Base-by-base conservation (phyloP, 495 filamentous ascomycete species). In the Hypoxylon subgilvum region DNA sequence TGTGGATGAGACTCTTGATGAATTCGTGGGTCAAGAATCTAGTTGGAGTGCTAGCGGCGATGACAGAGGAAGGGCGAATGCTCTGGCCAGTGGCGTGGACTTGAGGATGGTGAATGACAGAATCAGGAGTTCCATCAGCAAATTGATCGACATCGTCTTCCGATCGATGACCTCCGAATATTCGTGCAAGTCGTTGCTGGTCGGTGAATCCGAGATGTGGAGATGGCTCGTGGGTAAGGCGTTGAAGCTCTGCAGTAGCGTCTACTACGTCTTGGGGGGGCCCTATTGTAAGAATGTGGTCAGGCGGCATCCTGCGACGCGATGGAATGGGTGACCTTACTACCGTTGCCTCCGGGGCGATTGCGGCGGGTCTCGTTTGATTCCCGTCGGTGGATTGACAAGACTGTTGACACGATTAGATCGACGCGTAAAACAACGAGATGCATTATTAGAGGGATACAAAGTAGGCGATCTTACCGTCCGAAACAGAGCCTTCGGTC, bases 1-100 rank as follows among this genome's bases (percentile, higher is more conserved):
- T 28, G 12, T 19, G 46, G 40, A 62, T 53, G 6, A 44, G 25
- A 2, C 17, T 36, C 30, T 39, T 41, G 31, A 64, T 54, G 16
- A 18, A 32, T 7, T 58, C 43, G 19, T 41, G 39, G n/a, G 21
- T 54, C 1, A 58, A 12, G 8, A 38, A 4, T 1, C 49, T 44
- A 5, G 30, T 28, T 1, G 61, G 54, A 2, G 61, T 64, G 31
- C 61, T 64, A 0, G 61, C 48, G 0, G 62, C 62, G 14, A 57
- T n/a, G 6, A 50, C 19, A 0, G 50, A 22, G 0, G 19, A 7
- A 1, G 50, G 52, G 3, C 22, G 49, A 23, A 54, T 48, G n/a
- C n/a, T n/a, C 9, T 22, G 47, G 4, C 28, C 53, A n/a, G n/a
- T n/a, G 18, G 2, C 38, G 5, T 8, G 10, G n/a, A 13, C 5